Evolutionary conservation across 345 rosid genomes (phyloP).

Genomic region (Citrus mangshanensis): DNA sequence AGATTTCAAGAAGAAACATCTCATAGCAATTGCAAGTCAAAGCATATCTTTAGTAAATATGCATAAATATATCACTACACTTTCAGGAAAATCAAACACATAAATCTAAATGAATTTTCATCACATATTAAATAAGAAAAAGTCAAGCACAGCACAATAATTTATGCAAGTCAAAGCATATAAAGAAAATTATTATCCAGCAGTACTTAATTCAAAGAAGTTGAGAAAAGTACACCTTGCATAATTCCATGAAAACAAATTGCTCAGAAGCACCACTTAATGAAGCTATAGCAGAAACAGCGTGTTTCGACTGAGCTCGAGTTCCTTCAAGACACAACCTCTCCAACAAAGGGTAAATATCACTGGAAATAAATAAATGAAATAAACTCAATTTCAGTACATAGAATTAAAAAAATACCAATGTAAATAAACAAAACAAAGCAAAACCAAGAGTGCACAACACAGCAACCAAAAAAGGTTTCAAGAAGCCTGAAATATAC

Average conservation of each 20-base stretch:
- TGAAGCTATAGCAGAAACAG: constrained; percentile 81
- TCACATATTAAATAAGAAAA: neutral
- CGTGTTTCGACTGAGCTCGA: constrained; percentile 75
- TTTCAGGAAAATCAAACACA: neutral
- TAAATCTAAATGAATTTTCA: neutral
- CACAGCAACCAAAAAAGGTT: neutral
- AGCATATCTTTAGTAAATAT: too few relatives aligned
- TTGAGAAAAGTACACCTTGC: constrained; percentile 53
- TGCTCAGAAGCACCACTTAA: constrained; percentile 51
- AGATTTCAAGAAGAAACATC: neutral
- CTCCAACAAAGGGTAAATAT: constrained; percentile 61
- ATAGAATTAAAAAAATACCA: constrained; percentile 4
- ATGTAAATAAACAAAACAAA: neutral
- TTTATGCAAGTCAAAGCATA: neutral
- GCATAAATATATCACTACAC: neutral
- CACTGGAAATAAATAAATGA: constrained; percentile 38
- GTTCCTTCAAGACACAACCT: constrained; percentile 70
- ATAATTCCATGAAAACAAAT: constrained; percentile 46
- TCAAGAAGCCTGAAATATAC: neutral
- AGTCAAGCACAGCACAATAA: neutral
- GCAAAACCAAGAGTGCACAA: neutral
- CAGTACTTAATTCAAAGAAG: neutral
- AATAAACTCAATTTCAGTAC: neutral
- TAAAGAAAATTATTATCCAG: neutral
- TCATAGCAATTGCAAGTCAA: neutral